Evolutionary conservation across 2,329 filamentous ascomycete species (phyloP).

Genomic region (Shiraia bambusicola): DNA sequence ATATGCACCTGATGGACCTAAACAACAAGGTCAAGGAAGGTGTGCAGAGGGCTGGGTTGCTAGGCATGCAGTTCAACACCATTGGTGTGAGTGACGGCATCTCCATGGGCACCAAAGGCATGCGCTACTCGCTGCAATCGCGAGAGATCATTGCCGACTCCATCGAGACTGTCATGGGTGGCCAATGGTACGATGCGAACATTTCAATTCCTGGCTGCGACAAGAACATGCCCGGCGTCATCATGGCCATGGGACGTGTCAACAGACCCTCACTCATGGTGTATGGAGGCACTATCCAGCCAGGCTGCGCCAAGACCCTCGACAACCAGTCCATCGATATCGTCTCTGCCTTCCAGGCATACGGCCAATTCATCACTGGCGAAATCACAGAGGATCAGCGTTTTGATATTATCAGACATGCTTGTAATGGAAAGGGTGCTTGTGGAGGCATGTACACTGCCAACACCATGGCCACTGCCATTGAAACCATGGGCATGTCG

Average conservation of each 20-base stretch:
- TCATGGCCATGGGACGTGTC: slow-evolving; percentile 88
- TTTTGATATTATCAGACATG: slow-evolving; percentile 79
- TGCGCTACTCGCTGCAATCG: slow-evolving; percentile 90
- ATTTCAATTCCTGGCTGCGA: slow-evolving; percentile 93
- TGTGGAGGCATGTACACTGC: slow-evolving; percentile 95
- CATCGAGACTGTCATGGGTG: slow-evolving; percentile 90
- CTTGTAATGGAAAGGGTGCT: slow-evolving; percentile 76
- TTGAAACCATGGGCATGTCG: slow-evolving; percentile 54
- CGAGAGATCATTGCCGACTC: slow-evolving; percentile 92
- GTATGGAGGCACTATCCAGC: slow-evolving; percentile 87
- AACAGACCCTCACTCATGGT: slow-evolving; percentile 95
- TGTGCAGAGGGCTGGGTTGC: slow-evolving; percentile 73
- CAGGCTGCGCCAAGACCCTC: slow-evolving; percentile 77
- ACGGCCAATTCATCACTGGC: slow-evolving; percentile 66
- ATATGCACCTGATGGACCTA: slow-evolving; percentile 95
- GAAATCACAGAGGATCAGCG: slow-evolving; percentile 81
- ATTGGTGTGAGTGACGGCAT: slow-evolving; percentile 97
- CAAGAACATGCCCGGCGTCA: slow-evolving; percentile 94
- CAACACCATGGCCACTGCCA: slow-evolving; percentile 61
- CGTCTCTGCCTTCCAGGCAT: slow-evolving; percentile 79
- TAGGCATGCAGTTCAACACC: slow-evolving; percentile 98
- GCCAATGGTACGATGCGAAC: slow-evolving; percentile 89
- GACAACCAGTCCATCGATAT: slow-evolving; percentile 79
- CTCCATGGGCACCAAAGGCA: slow-evolving; percentile 96
- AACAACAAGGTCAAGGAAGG: slow-evolving; percentile 75